Evolutionary conservation across 169 alveolate species (phyloP).

Genomic region (Plasmodium ovale): DNA sequence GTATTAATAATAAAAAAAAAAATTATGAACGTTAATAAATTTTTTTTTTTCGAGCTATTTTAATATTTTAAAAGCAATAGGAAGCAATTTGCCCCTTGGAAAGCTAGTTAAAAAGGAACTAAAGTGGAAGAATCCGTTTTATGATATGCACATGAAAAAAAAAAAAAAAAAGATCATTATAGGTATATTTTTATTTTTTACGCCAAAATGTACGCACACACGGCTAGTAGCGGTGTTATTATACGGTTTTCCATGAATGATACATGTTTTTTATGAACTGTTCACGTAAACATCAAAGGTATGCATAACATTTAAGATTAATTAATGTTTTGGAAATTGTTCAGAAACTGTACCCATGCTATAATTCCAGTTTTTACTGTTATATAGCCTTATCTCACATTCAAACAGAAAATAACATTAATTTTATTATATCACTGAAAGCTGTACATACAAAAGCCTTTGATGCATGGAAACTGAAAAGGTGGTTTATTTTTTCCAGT

Average conservation of each 20-base stretch:
- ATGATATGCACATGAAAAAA: neutral
- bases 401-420: too few species aligned
- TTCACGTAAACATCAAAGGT: neutral
- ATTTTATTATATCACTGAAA: too few species aligned
- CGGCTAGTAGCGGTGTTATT: neutral
- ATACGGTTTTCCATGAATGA: neutral
- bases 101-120: neutral
- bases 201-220: neutral
- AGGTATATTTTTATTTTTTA: neutral
- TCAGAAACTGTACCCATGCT: too few species aligned
- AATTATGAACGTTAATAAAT: conserved; percentile 37
- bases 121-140: neutral
- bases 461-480: too few species aligned
- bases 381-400: too few species aligned
- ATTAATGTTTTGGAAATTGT: too few species aligned
- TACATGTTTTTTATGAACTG: neutral
- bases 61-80: conserved; percentile 5
- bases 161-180: neutral
- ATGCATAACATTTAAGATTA: too few species aligned
- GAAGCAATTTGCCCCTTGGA: neutral
- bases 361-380: too few species aligned
- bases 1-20: conserved; percentile 20
- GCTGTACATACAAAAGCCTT: too few species aligned
- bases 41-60: conserved; percentile 17
- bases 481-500: too few species aligned